Conservation (phyloP, 768 basidiomycete genomes). For the Boletus pseudo-olivaceus region DNA sequence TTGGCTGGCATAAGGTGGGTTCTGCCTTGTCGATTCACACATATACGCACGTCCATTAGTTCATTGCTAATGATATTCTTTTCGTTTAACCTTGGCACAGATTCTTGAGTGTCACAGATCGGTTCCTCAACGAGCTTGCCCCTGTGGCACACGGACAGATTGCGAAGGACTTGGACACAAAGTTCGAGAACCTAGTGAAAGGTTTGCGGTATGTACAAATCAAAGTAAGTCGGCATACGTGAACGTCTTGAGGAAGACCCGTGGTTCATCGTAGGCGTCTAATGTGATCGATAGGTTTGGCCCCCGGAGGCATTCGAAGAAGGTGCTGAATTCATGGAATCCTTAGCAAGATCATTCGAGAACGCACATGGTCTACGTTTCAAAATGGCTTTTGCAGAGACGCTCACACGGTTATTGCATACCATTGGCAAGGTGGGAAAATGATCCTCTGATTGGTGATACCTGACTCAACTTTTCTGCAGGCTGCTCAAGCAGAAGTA, state of each 20-base stretch:
- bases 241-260: not conserved
- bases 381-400: constrained; percentile 84
- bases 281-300: constrained; percentile 61
- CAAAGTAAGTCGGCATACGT: constrained; percentile 46
- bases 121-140: constrained; percentile 76
- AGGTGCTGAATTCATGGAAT: constrained; percentile 86
- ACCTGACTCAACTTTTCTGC: not conserved
- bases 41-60: not conserved
- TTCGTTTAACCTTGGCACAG: constrained; percentile 34
- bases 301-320: constrained; percentile 92
- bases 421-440: constrained; percentile 75
- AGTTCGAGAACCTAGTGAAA: constrained; percentile 79
- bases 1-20: constrained; percentile 76
- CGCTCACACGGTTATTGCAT: constrained; percentile 71
- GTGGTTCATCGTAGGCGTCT: not conserved
- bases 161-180: constrained; percentile 75
- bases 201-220: constrained; percentile 81
- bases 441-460: not conserved
- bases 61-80: not conserved
- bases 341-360: constrained; percentile 76
- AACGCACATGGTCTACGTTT: constrained; percentile 80
- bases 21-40: not conserved
- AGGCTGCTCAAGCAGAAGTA: constrained; percentile 95
- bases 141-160: constrained; percentile 75
- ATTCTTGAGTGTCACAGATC: constrained; percentile 90